Evolutionary conservation across 805 yeast species (phyloP).

Genomic region (Candida pini): DNA sequence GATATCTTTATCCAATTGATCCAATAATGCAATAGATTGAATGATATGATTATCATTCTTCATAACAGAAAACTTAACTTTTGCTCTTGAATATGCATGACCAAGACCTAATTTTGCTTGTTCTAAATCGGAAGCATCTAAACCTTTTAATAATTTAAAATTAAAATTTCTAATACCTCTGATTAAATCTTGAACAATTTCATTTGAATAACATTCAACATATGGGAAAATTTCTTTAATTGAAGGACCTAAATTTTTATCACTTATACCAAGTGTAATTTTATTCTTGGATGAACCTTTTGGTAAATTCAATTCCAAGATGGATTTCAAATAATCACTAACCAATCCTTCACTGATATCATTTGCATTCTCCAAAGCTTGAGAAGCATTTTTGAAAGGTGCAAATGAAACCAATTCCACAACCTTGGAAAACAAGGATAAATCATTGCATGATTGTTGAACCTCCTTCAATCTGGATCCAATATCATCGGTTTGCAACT

Average conservation of each 20-base stretch:
- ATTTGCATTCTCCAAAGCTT: constrained; percentile 96
- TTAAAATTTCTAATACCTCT: constrained; percentile 95
- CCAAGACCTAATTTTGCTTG: constrained; percentile 98
- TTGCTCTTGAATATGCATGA: constrained; percentile 98
- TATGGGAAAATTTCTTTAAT: constrained; percentile 86
- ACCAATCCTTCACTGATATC: constrained; percentile 97
- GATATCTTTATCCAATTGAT: constrained; percentile 96
- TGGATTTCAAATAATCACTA: constrained; percentile 83
- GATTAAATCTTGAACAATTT: constrained; percentile 87
- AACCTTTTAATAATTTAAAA: constrained; percentile 79
- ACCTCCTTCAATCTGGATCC: constrained; percentile 92
- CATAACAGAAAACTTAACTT: constrained; percentile 97
- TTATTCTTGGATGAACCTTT: constrained; percentile 62
- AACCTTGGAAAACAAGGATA: constrained; percentile 83
- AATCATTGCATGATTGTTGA: constrained; percentile 82
- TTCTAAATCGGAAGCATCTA: constrained; percentile 92
- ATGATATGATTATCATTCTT: constrained; percentile 98
- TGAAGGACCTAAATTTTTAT: constrained; percentile 93
- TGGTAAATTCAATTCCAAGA: constrained; percentile 89
- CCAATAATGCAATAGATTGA: constrained; percentile 96
- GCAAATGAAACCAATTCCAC: constrained; percentile 93
- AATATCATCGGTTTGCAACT: constrained; percentile 88
- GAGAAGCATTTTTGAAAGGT: constrained; percentile 99
- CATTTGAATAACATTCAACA: constrained; percentile 86
- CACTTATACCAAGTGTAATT: constrained; percentile 81